Evolutionary conservation across 345 rosid species (phyloP).

Genomic region (Brassica cretica): DNA sequence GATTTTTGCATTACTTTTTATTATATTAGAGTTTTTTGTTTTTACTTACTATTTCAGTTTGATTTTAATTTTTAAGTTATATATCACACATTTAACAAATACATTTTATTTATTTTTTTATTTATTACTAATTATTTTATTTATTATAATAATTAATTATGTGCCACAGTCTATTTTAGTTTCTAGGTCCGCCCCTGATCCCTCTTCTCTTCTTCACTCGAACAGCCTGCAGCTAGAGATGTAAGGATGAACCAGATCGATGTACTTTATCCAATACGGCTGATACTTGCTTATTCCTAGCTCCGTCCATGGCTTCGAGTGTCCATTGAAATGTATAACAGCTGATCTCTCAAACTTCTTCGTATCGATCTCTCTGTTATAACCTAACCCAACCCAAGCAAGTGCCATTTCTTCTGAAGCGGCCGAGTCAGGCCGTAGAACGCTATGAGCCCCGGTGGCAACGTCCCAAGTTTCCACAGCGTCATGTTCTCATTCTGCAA

Average conservation of each 20-base stretch:
- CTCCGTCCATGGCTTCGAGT: slow-evolving; percentile 70
- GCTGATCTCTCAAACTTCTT: slow-evolving; percentile 50
- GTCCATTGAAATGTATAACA: slow-evolving; percentile 72
- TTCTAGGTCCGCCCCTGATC: too few relatives aligned
- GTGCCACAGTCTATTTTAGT: too few relatives aligned
- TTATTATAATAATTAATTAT: too few relatives aligned
- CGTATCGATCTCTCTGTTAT: slow-evolving; percentile 44
- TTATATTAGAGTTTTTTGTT: too few relatives aligned
- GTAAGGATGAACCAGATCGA: slow-evolving; percentile 39
- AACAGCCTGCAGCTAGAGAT: slow-evolving; percentile 36
- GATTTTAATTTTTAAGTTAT: too few relatives aligned
- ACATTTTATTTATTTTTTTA: too few relatives aligned
- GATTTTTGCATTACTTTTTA: too few relatives aligned
- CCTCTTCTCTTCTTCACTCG: slow-evolving; percentile 22
- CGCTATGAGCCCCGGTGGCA: slow-evolving; percentile 69
- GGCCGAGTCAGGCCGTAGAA: slow-evolving; percentile 55
- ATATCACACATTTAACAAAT: too few relatives aligned
- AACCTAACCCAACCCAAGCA: slow-evolving; percentile 55
- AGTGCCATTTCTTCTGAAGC: slow-evolving; percentile 60
- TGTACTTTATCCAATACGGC: slow-evolving; percentile 53
- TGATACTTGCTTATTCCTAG: slow-evolving; percentile 54
- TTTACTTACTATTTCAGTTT: too few relatives aligned
- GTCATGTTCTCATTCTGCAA: slow-evolving; percentile 52
- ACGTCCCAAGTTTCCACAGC: slow-evolving; percentile 59
- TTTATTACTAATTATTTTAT: too few relatives aligned